Percentiles rank a stretch among this genome's conserved stretches.
Conservation (phyloP, 805 yeast genomes). For the Debaryomyces maramus region DNA sequence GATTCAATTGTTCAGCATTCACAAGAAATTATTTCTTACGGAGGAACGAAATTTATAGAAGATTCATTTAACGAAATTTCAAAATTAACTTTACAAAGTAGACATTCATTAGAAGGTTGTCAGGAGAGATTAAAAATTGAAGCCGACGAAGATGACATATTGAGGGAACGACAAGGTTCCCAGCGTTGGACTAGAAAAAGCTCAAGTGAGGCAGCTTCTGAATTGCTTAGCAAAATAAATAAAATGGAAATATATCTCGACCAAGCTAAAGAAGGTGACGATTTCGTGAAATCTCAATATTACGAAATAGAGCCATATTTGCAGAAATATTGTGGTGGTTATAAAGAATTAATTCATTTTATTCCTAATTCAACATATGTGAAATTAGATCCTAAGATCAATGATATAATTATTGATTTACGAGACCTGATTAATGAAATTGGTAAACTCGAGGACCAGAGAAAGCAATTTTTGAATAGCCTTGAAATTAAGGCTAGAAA, state of each 20-base stretch:
- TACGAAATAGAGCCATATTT: constrained; percentile 48
- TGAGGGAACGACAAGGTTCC: constrained; percentile 54
- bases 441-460: constrained; percentile 29
- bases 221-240: constrained; percentile 38
- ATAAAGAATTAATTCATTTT: constrained; percentile 26
- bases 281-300: constrained; percentile 47
- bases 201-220: constrained; percentile 46
- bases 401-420: constrained; percentile 32
- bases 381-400: constrained; percentile 32
- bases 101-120: constrained; percentile 45
- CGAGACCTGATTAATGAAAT: constrained; percentile 33
- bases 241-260: constrained; percentile 49
- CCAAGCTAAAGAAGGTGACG: constrained; percentile 66
- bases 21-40: constrained; percentile 50
- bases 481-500: constrained; percentile 47
- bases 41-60: constrained; percentile 50
- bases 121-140: constrained; percentile 50
- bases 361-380: constrained; percentile 43
- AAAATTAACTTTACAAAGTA: constrained; percentile 40
- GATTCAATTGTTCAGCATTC: constrained; percentile 55
- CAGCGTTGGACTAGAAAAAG: constrained; percentile 52
- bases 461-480: constrained; percentile 41
- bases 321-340: constrained; percentile 43
- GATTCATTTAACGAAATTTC: constrained; percentile 47
- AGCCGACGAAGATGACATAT: constrained; percentile 51